phyloP scores from a whole-genome alignment of 495 filamentous ascomycete species.

The Rhypophila decipiens region DNA sequence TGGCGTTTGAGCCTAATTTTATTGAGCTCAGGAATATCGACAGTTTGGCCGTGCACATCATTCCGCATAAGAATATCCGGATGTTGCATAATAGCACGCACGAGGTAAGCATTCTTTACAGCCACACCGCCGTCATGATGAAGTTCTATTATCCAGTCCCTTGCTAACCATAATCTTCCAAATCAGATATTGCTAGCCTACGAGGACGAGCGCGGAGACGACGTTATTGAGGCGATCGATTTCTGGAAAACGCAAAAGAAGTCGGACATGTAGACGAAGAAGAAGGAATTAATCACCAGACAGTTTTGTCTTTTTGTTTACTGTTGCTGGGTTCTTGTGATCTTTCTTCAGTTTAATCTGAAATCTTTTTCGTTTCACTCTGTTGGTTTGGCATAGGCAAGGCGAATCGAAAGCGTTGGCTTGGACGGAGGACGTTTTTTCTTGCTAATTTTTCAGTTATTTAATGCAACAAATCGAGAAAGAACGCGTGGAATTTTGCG shows the following conservation, averaged over 20 bases:
- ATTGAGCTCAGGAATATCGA: conserved; percentile 95
- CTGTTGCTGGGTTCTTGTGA: background rate
- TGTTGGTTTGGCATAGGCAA: no score
- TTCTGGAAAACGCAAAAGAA: conserved; percentile 73
- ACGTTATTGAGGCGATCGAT: conserved; percentile 90
- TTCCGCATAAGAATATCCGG: conserved; percentile 89
- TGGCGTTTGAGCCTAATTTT: conserved; percentile 98
- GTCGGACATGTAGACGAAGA: background rate
- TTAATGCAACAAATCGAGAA: no score
- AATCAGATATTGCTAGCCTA: conserved; percentile 87
- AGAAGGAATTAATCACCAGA: no score
- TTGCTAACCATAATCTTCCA: no score
- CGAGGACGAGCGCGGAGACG: conserved; percentile 91
- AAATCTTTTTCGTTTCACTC: no score
- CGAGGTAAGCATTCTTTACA: conserved; percentile 59
- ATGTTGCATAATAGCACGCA: conserved; percentile 95
- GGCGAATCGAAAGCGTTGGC: no score
- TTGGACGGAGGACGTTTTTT: no score
- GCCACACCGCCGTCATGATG: background rate
- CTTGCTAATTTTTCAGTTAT: no score
- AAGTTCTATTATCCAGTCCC: background rate
- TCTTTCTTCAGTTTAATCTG: background rate
- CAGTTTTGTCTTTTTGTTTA: background rate
- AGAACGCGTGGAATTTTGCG: no score
- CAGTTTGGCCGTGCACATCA: conserved; percentile 86